phyloP scores from a whole-genome alignment of 371 early-diverging fungal species.

The Rhizopus delemar region DNA sequence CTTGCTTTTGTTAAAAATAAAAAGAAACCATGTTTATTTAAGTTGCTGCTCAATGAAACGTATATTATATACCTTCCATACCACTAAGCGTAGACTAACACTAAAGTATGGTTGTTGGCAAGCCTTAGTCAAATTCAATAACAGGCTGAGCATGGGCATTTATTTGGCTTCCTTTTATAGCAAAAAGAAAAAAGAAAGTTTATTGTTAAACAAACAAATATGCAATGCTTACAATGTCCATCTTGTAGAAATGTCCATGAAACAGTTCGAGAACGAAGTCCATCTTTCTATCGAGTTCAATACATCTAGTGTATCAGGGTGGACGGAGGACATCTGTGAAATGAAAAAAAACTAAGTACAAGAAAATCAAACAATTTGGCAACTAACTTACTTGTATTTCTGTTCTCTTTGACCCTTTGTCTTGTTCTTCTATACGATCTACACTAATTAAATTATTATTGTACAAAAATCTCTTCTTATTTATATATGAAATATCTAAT shows the following conservation, averaged over 20 bases:
- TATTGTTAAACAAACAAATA: neutral
- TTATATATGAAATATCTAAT: conserved; percentile 31
- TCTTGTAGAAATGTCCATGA: conserved; percentile 11
- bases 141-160: no score
- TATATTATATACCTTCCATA: no score
- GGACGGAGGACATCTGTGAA: conserved; percentile 28
- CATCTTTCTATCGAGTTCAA: conserved; percentile 11
- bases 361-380: neutral
- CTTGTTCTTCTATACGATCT: conserved; percentile 36
- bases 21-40: no score
- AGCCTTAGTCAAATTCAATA: no score
- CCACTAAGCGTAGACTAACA: no score
- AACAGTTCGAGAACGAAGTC: conserved; percentile 11
- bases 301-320: conserved; percentile 11
- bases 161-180: no score
- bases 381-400: conserved; percentile 29
- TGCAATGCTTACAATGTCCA: conserved; percentile 10
- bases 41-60: no score
- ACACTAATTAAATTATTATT: conserved; percentile 27
- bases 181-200: neutral
- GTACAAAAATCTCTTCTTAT: conserved; percentile 29
- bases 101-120: no score
- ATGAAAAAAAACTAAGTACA: neutral
- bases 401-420: conserved; percentile 25
- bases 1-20: no score